phyloP scores from a whole-genome alignment of 2,329 filamentous ascomycete species.

The Aspergillus piperis region DNA sequence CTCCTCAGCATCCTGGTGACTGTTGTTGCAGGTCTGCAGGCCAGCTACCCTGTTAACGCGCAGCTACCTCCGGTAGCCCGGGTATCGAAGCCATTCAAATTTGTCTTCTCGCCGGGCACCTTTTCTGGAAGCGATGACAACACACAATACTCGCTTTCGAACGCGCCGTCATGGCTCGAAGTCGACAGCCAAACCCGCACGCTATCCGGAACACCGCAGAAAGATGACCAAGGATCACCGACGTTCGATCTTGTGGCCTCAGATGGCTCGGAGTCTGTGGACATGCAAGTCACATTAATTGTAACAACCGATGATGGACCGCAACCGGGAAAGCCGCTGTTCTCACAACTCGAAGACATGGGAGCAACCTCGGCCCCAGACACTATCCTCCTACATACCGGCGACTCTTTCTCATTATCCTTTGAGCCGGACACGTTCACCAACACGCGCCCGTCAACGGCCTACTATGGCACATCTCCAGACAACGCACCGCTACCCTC shows the following conservation, averaged over 20 bases:
- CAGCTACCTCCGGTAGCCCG: slow-evolving; percentile 80
- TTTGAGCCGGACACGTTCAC: slow-evolving; percentile 71
- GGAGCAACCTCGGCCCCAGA: slow-evolving; percentile 42
- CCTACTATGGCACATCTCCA: slow-evolving; percentile 74
- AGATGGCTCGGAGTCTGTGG: slow-evolving; percentile 64
- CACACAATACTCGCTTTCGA: slow-evolving; percentile 67
- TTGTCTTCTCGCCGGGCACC: slow-evolving; percentile 58
- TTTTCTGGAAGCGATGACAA: slow-evolving; percentile 62
- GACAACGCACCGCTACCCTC: slow-evolving; percentile 82
- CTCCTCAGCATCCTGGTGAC: slow-evolving; percentile 30
- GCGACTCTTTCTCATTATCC: slow-evolving; percentile 62
- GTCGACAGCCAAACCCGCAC: slow-evolving; percentile 66
- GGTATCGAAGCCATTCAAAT: slow-evolving; percentile 56
- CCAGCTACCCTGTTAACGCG: slow-evolving; percentile 75
- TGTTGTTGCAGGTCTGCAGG: slow-evolving; percentile 38
- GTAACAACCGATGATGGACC: slow-evolving; percentile 57
- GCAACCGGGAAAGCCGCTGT: slow-evolving; percentile 35
- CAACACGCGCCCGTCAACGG: slow-evolving; percentile 55
- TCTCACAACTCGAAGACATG: slow-evolving; percentile 38
- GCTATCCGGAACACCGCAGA: slow-evolving; percentile 69
- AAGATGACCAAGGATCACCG: slow-evolving; percentile 58
- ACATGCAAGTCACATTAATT: slow-evolving; percentile 69
- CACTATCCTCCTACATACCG: slow-evolving; percentile 42
- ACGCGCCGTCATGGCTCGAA: slow-evolving; percentile 72
- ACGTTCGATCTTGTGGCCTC: slow-evolving; percentile 69